A percentile compares a stretch with the other conserved stretches of the same genome.
Evolutionary conservation across 768 basidiomycete species (phyloP).

Genomic region (Mycena indigotica): DNA sequence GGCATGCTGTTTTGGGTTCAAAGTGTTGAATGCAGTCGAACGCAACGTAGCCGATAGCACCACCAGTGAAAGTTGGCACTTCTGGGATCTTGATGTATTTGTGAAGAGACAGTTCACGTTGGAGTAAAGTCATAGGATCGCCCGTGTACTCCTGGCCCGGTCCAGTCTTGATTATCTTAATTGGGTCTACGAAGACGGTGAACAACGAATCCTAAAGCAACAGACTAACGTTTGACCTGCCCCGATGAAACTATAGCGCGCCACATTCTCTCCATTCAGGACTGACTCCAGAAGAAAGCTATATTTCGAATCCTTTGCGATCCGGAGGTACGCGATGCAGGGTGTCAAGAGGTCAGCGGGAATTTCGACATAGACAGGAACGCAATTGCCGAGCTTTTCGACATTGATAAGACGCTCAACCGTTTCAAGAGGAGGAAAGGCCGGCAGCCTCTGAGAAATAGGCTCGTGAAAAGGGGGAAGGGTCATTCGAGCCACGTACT

Average conservation of each 20-base stretch:
- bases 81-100: conserved; percentile 91
- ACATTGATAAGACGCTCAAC: conserved; percentile 77
- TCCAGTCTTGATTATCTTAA: conserved; percentile 89
- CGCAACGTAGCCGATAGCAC: conserved; percentile 95
- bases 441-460: conserved; percentile 57
- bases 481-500: conserved; percentile 3
- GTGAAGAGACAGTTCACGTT: conserved; percentile 84
- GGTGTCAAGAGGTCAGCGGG: conserved; percentile 97
- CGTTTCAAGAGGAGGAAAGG: conserved; percentile 69
- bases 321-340: conserved; percentile 92
- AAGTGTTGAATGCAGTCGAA: conserved; percentile 98
- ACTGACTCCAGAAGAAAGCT: conserved; percentile 96
- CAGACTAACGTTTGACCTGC: conserved; percentile 56
- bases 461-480: conserved; percentile 6
- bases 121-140: conserved; percentile 83
- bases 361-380: conserved; percentile 89
- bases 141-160: conserved; percentile 80
- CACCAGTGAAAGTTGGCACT: conserved; percentile 93
- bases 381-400: conserved; percentile 87
- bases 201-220: background rate
- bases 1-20: conserved; percentile 86
- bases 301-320: conserved; percentile 90
- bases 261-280: conserved; percentile 85
- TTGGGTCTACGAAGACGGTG: conserved; percentile 72
- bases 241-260: conserved; percentile 95